These are phyloP conservation scores for Podospora comata DNA, from an alignment of 495 filamentous ascomycete genomes.

Conservation along the genomic window DNA sequence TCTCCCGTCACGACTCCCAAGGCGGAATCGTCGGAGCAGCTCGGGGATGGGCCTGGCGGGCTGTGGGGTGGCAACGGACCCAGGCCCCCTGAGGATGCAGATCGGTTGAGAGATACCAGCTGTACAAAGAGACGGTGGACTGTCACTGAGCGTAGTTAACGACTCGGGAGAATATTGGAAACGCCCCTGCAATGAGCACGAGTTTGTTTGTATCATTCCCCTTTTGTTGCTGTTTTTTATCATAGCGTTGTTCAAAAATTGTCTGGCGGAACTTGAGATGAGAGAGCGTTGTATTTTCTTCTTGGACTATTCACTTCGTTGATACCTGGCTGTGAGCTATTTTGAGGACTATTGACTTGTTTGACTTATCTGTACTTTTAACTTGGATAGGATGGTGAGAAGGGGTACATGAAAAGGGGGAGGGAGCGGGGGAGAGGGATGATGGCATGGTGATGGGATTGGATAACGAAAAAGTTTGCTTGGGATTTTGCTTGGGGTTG, in stretches of 20 bases:
- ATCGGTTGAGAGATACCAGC: slow-evolving; percentile 36
- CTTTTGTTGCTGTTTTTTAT: not conserved
- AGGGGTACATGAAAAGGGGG: not conserved
- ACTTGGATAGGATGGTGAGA: not conserved
- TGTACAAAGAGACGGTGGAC: slow-evolving; percentile 47
- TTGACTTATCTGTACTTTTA: not conserved
- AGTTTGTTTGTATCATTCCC: not conserved
- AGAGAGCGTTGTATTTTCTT: not conserved
- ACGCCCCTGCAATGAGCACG: too few relatives aligned
- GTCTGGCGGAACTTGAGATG: not conserved
- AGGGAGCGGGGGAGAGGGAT: not conserved
- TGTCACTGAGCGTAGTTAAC: slow-evolving; percentile 35
- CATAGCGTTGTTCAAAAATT: not conserved
- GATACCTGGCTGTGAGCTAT: not conserved
- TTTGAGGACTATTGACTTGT: not conserved
- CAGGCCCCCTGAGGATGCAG: slow-evolving; percentile 37
- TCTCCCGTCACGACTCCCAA: slow-evolving; percentile 6
- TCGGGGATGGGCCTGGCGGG: slow-evolving; percentile 30
- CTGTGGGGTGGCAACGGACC: slow-evolving; percentile 37
- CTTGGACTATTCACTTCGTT: not conserved
- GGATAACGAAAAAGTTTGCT: not conserved
- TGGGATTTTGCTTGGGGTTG: not conserved
- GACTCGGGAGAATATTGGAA: too few relatives aligned
- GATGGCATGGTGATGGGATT: not conserved
- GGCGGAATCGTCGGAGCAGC: slow-evolving; percentile 17